These are phyloP conservation scores for Phaffomyces antillensis DNA, from an alignment of 805 yeast species.

Conservation along the genomic window DNA sequence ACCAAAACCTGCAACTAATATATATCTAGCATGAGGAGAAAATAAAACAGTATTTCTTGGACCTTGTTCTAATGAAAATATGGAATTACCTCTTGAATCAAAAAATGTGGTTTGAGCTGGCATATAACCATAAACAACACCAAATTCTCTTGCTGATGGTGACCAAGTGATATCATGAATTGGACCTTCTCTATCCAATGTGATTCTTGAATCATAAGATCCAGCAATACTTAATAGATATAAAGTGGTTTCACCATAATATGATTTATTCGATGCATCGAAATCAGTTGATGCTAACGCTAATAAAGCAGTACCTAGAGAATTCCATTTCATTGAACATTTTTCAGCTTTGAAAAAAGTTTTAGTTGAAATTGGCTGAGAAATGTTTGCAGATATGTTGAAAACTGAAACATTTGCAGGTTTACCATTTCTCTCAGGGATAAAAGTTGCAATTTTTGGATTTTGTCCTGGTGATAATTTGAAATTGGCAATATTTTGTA, in stretches of 20 bases:
- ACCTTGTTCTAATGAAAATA: slow-evolving; percentile 76
- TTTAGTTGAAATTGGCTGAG: slow-evolving; percentile 75
- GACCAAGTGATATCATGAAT: slow-evolving; percentile 98
- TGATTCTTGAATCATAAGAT: slow-evolving; percentile 81
- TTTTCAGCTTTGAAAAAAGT: slow-evolving; percentile 93
- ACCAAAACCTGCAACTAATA: slow-evolving; percentile 95
- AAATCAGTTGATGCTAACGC: slow-evolving; percentile 95
- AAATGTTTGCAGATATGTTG: slow-evolving; percentile 49
- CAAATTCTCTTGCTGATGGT: slow-evolving; percentile 93
- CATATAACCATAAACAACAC: slow-evolving; percentile 96
- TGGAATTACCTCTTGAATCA: slow-evolving; percentile 86
- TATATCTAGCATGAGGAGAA: slow-evolving; percentile 90
- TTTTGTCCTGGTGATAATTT: slow-evolving; percentile 80
- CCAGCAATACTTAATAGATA: slow-evolving; percentile 90
- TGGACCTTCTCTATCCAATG: slow-evolving; percentile 89
- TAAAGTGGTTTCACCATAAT: slow-evolving; percentile 93
- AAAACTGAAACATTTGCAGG: slow-evolving; percentile 87
- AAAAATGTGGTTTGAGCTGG: slow-evolving; percentile 93
- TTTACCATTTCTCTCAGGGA: slow-evolving; percentile 79
- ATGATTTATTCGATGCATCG: slow-evolving; percentile 86
- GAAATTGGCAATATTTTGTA: slow-evolving; percentile 53
- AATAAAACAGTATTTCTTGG: slow-evolving; percentile 86
- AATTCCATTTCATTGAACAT: slow-evolving; percentile 90
- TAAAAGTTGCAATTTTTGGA: slow-evolving; percentile 84
- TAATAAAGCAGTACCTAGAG: slow-evolving; percentile 85